These are phyloP conservation scores for Dalbergia cultrata DNA, from an alignment of 306 rosid species.

Conservation along the genomic window DNA sequence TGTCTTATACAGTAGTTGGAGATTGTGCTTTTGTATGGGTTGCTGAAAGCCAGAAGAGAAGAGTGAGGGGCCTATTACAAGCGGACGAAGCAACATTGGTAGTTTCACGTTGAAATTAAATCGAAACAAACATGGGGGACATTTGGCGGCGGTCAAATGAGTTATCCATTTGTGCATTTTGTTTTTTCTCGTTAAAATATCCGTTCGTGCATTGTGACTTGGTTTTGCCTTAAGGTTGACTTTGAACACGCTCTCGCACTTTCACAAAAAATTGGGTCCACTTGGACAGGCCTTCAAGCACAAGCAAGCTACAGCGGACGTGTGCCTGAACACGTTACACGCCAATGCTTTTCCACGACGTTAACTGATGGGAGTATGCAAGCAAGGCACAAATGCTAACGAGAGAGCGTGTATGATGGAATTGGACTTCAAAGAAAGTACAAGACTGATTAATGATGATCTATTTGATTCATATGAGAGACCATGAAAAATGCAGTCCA, in stretches of 20 bases:
- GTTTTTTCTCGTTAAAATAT: too few relatives aligned
- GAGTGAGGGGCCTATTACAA: not conserved
- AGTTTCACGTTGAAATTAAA: not conserved
- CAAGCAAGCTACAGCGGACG: not conserved
- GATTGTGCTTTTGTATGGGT: not conserved
- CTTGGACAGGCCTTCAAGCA: constrained; percentile 15
- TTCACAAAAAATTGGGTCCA: not conserved
- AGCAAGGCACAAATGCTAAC: too few relatives aligned
- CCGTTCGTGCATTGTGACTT: not conserved
- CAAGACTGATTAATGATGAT: too few relatives aligned
- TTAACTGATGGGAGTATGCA: too few relatives aligned
- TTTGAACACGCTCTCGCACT: not conserved
- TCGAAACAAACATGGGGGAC: not conserved
- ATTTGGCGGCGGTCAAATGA: constrained; percentile 29
- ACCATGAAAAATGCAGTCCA: too few relatives aligned
- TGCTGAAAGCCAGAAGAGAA: not conserved
- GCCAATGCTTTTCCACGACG: too few relatives aligned
- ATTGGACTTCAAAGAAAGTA: too few relatives aligned
- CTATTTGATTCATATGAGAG: too few relatives aligned
- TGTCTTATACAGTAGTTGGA: not conserved
- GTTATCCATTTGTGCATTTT: not conserved
- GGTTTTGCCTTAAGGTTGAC: not conserved
- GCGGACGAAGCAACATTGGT: constrained; percentile 2
- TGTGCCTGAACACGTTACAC: not conserved
- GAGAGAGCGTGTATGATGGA: too few relatives aligned